These are phyloP conservation scores for Tilletia caries DNA, from an alignment of 1,284 basidiomycete genomes.

Conservation along the genomic window DNA sequence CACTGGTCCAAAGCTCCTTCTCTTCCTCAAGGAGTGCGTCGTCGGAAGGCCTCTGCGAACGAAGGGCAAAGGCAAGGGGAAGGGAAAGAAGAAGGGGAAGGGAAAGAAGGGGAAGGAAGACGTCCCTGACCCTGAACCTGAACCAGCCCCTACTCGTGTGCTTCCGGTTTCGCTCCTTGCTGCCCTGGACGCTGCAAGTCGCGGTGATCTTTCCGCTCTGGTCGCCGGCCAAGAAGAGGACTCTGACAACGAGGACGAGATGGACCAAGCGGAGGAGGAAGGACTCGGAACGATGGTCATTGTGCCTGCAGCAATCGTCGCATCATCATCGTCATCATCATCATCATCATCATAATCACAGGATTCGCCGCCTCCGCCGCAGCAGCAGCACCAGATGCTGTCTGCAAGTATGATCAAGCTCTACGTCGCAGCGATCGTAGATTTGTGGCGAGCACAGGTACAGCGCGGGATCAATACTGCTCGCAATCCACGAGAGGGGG, in stretches of 20 bases:
- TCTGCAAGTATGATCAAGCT: not conserved
- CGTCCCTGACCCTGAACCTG: no score
- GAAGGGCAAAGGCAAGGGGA: no score
- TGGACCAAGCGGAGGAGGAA: no score
- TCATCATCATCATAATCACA: no score
- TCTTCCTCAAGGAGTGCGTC: not conserved
- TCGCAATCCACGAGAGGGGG: not conserved
- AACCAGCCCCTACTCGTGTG: no score
- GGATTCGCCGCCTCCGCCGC: no score
- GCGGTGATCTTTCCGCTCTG: not conserved
- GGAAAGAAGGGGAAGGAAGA: no score
- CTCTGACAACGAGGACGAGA: not conserved
- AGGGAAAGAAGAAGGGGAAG: no score
- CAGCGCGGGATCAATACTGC: not conserved
- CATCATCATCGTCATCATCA: no score
- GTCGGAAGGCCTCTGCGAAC: not conserved
- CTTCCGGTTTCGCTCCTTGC: not conserved
- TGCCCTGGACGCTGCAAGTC: not conserved
- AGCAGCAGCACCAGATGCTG: not conserved
- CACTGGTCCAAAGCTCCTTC: not conserved
- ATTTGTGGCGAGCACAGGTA: not conserved
- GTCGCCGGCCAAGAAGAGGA: not conserved
- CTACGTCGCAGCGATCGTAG: not conserved
- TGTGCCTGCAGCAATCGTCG: no score
- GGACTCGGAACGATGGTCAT: no score